Evolutionary conservation across 129 eudicot genomes (phyloP).

Genomic region (Helichrysum umbraculigerum): DNA sequence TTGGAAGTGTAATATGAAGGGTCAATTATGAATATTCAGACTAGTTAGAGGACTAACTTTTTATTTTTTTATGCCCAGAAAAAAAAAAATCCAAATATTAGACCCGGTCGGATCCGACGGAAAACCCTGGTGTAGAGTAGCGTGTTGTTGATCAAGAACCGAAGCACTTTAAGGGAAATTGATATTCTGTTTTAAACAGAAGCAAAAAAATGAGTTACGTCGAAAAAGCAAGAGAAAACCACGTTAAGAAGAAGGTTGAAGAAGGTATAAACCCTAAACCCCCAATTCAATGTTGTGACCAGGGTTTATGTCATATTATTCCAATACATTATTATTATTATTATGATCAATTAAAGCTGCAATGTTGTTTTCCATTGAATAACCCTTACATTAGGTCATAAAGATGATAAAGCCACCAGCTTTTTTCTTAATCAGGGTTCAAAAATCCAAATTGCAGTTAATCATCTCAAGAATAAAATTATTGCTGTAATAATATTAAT

Average conservation of each 20-base stretch:
- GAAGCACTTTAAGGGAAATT: slow-evolving; percentile 15
- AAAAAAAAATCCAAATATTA: neutral
- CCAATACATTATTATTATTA: too few relatives aligned
- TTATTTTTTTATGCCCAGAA: neutral
- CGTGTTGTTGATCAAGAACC: slow-evolving; percentile 8
- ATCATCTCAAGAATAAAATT: too few relatives aligned
- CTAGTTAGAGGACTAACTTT: too few relatives aligned
- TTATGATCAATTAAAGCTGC: neutral
- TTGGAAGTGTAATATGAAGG: too few relatives aligned
- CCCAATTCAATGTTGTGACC: slow-evolving; percentile 1
- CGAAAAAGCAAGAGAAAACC: slow-evolving; percentile 89
- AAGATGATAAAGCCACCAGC: neutral
- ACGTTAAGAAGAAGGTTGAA: slow-evolving; percentile 95
- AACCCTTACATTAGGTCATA: neutral
- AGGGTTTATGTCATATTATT: neutral
- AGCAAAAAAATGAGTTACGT: slow-evolving; percentile 54
- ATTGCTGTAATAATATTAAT: neutral
- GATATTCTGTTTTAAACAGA: neutral
- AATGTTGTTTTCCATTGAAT: neutral
- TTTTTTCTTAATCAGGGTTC: neutral
- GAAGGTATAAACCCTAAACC: slow-evolving; percentile 62
- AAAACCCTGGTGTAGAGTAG: neutral
- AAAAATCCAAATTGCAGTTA: neutral
- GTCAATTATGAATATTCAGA: too few relatives aligned
- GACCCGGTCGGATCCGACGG: neutral